Percentiles rank a stretch among this genome's conserved stretches.
These are phyloP conservation scores for Cryptococcus sp. DNA, from an alignment of 1,284 basidiomycete genomes.

Conservation along the genomic window DNA sequence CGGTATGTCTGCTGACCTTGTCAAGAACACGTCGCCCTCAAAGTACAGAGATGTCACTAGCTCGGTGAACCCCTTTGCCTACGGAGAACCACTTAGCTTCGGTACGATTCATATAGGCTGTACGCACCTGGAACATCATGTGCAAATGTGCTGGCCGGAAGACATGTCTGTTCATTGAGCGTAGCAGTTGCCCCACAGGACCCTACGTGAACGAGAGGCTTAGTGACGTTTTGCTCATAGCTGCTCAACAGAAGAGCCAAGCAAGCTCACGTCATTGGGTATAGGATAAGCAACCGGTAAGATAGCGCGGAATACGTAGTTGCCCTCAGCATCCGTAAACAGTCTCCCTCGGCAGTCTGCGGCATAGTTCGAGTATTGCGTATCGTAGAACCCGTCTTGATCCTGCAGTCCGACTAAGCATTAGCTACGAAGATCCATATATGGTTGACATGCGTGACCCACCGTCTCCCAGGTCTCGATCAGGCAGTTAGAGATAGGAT, in stretches of 20 bases:
- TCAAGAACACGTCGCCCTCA: conserved; percentile 1
- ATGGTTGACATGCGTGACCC: background rate
- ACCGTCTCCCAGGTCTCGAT: background rate
- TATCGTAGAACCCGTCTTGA: background rate
- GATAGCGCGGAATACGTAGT: background rate
- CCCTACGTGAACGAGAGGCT: background rate
- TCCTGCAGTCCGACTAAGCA: background rate
- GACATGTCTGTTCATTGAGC: conserved; percentile 1
- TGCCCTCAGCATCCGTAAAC: background rate
- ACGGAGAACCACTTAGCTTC: background rate
- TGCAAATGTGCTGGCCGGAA: conserved; percentile 1
- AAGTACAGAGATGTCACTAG: background rate
- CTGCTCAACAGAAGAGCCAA: background rate
- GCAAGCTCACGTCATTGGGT: background rate
- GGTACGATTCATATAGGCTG: background rate
- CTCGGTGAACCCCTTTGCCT: background rate
- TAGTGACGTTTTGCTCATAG: background rate
- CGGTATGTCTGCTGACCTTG: background rate
- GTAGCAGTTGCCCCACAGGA: background rate
- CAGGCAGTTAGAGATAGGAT: background rate
- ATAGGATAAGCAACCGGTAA: background rate
- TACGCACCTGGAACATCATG: conserved; percentile 1
- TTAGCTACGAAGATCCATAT: background rate
- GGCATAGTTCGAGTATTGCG: background rate
- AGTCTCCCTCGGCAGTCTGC: background rate